Conservation (phyloP, 2,329 filamentous ascomycete genomes). For the Fonsecaea nubica region DNA sequence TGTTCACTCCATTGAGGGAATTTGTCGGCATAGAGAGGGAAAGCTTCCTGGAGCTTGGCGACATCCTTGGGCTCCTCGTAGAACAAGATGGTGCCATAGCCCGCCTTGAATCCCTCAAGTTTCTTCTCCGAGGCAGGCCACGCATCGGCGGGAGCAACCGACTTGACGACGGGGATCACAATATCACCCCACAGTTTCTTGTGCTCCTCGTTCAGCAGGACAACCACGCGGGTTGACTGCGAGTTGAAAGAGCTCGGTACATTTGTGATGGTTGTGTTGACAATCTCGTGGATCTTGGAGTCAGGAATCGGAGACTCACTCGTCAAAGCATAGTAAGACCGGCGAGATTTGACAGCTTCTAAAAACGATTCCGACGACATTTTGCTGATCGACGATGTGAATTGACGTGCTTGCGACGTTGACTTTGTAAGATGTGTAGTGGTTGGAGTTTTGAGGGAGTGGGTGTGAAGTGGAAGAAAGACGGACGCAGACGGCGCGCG, state of each 20-base stretch:
- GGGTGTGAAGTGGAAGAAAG: not conserved
- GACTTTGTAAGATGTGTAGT: not conserved
- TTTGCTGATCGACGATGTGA: slow-evolving; percentile 15
- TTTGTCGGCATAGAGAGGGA: slow-evolving; percentile 72
- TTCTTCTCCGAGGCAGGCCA: slow-evolving; percentile 25
- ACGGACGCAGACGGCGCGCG: not conserved
- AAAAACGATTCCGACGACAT: slow-evolving; percentile 27
- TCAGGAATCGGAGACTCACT: slow-evolving; percentile 34
- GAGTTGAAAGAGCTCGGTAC: slow-evolving; percentile 84
- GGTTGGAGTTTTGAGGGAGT: not conserved
- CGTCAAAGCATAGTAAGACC: slow-evolving; percentile 36
- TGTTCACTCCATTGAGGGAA: slow-evolving; percentile 81
- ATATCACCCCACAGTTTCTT: slow-evolving; percentile 77
- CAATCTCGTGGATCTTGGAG: slow-evolving; percentile 35
- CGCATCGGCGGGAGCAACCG: slow-evolving; percentile 30
- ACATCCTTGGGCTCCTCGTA: slow-evolving; percentile 77
- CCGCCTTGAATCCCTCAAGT: slow-evolving; percentile 51
- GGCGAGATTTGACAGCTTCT: slow-evolving; percentile 31
- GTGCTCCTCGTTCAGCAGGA: slow-evolving; percentile 83
- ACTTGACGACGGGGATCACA: slow-evolving; percentile 32
- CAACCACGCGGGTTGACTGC: slow-evolving; percentile 77
- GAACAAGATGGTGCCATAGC: slow-evolving; percentile 83
- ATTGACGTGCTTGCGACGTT: not conserved
- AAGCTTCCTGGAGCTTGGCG: slow-evolving; percentile 61
- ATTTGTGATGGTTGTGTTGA: slow-evolving; percentile 32